Evolutionary conservation across 139 green algal species (phyloP), one percentile per base, ranked within the genome.

Genomic region (Nannochloris sp.): DNA sequence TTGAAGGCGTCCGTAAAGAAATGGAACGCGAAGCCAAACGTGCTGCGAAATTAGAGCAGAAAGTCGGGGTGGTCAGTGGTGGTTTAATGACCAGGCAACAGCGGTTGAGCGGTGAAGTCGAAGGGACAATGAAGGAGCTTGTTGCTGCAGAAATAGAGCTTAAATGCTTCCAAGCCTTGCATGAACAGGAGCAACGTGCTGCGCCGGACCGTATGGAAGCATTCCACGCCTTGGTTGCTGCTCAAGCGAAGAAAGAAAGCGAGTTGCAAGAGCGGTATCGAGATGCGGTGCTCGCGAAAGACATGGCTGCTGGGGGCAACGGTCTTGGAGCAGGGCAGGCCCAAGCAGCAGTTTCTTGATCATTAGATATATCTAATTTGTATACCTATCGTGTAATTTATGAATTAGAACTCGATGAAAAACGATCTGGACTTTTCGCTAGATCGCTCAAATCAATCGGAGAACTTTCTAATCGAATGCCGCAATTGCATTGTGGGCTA

Each of bases 1-100:
- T 87, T 54, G 79, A 89, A 23, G 24, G 3, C 0, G 78, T 79
- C 14, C 73, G 76, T 5, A 58, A 37, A 3, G 82, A 92, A 73
- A 95, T 96, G 89, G 79, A 85, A 55, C 73, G 73, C 15, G 83
- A 90, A 47, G 83, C 86, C 3, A 76, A 82, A 55, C 70, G 73
- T 2, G 86, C 84, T 10, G 72, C 70, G 34, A 93, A 93, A 80
- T 72, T 95, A 58, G 85, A 93, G 60, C 67, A 81, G 34, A 89
- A 90, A 57, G 70, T 74, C 12, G 35, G 29, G 0, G 32, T 86
- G 4, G 19, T 89, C 4, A 69, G 74, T 2, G 72, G 53, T n/a
- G 72, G 72, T 30, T 70, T 92, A 56, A 73, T 84, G 34, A 68
- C 69, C 19, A 89, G 91, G 64, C 68, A 77, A 6, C 27, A 24